These are phyloP conservation scores for Trifolium subterraneum DNA, from an alignment of 306 rosid species.

Conservation along the genomic window DNA sequence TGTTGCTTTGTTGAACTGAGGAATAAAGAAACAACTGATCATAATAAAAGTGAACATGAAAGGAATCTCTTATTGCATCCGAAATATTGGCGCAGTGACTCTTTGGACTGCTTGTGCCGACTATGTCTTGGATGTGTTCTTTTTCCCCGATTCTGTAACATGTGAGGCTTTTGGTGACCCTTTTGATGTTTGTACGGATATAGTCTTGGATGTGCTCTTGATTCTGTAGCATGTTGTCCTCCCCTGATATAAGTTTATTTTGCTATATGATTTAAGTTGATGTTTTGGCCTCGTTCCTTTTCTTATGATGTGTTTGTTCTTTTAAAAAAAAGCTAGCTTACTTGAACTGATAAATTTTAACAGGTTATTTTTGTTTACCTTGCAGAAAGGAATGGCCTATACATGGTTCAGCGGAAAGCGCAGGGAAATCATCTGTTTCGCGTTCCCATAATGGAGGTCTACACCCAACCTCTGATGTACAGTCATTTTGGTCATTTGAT, in stretches of 20 bases:
- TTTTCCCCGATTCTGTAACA: not conserved
- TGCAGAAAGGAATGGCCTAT: conserved; percentile 78
- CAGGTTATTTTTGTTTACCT: conserved; percentile 34
- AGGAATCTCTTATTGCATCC: not conserved
- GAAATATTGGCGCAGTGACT: not conserved
- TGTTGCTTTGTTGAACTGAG: conserved; percentile 31
- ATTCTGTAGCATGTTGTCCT: conserved; percentile 11
- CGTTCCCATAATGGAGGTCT: conserved; percentile 67
- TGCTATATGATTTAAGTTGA: not conserved
- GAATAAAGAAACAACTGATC: not conserved
- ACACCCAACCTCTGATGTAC: conserved; percentile 76
- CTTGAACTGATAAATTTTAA: conserved; percentile 8
- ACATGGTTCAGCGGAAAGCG: conserved; percentile 63
- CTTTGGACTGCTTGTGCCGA: conserved; percentile 4
- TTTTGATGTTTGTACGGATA: not conserved
- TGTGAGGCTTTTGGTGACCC: not conserved
- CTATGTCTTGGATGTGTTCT: conserved; percentile 1
- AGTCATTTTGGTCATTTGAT: conserved; percentile 90
- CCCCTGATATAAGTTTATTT: not conserved
- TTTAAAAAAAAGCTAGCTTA: not conserved
- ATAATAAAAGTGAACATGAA: not conserved
- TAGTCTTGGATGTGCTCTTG: conserved; percentile 15
- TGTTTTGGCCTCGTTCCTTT: conserved; percentile 4
- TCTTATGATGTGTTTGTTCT: not conserved
- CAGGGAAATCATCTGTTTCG: conserved; percentile 54